Evolutionary conservation across 306 rosid genomes (phyloP), one percentile per base, ranked within the genome.

Genomic region (Lathyrus oleraceus): DNA sequence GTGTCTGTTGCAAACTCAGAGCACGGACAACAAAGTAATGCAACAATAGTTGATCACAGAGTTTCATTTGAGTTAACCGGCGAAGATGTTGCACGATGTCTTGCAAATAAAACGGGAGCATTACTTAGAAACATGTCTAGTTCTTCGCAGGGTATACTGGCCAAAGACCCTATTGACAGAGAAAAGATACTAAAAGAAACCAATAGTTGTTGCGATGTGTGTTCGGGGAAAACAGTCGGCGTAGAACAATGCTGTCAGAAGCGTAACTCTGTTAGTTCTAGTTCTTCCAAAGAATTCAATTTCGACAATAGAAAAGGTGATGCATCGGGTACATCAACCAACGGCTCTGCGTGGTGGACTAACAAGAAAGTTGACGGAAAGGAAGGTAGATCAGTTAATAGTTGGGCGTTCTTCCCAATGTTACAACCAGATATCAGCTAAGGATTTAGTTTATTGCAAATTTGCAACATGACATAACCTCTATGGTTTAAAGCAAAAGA

Each of bases 61-160:
- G 97, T 94, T 27, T 94, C 99, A 19, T 93, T 93, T 69, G 98
- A 93, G 72, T 83, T 93, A 74, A 93, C 97, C 4, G 96, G 96
- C 11, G 98, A 90, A 83, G 98, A 88, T 75, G 94, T 93, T 74
- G 96, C 97, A 0, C 85, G 87, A 6, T 90, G 96, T 70, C 98
- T 93, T 61, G 97, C 97, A 36, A 93, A 75, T 62, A 93, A 90
- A 72, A 73, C 94, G 2, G 76, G 70, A 36, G 39, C 54, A 68
- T 76, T 86, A 53, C 70, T 49, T 67, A 77, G 86, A 81, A 84
- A 81, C 36, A 49, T 73, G 82, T 72, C 96, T 35, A 73, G 85
- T 52, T 83, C 87, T 63, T 81, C 90, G 1, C 84, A 81, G 58
- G 91, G 79, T 69, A 67, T 71, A 66, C 68, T 83, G 44, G 81